Base-by-base conservation (phyloP, 257 asterid genomes). In the Lavandula angustifolia region DNA sequence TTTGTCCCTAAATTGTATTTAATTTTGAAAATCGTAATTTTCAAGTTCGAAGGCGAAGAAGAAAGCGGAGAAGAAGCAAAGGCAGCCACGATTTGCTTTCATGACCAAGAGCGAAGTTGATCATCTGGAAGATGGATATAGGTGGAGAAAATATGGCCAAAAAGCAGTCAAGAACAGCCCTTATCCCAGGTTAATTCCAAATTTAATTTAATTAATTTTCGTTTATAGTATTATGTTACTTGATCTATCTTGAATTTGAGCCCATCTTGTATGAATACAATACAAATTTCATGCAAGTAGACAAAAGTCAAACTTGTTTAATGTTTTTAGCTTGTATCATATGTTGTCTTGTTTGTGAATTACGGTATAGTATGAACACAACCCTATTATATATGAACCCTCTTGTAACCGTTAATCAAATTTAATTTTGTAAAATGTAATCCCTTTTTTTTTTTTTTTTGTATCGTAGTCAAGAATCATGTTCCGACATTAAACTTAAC, bases 131-230 rank as follows among this genome's bases (percentile, higher is more conserved):
- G 94, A 85, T 70, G 94, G 94, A 7, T 85, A 82, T 32, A 73
- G 89, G 73, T 85, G 94, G 94, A 77, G 94, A 78, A 85, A 85
- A 60, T 85, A 85, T 44, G 94, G 94, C 2, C 94, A 85, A 34
- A 85, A 85, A 27, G 87, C 87, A 2, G 94, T 85, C 32, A 85
- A 85, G 69, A 85, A 83, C 52, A 85, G 87, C 83, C 77, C 87
- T 32, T 85, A 75, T 69, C 89, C 94, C 9, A 85, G 94, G 94
- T 82, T 40, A 4, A 7, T 5, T 14, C 7, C 7, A 3, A 9
- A 44, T 22, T 40, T 1, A 8, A 7, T 41, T 51, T 44, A 8
- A 12, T 44, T 4, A 17, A 4, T 58, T 69, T 55, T 10, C 42
- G 3, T 32, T 29, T 60, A 6, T 8, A 4, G 6, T 44, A 5